Percentiles rank a stretch among this genome's conserved stretches.
Conservation (phyloP, 2,329 filamentous ascomycete species). For the Ophiostoma fasciatum region DNA sequence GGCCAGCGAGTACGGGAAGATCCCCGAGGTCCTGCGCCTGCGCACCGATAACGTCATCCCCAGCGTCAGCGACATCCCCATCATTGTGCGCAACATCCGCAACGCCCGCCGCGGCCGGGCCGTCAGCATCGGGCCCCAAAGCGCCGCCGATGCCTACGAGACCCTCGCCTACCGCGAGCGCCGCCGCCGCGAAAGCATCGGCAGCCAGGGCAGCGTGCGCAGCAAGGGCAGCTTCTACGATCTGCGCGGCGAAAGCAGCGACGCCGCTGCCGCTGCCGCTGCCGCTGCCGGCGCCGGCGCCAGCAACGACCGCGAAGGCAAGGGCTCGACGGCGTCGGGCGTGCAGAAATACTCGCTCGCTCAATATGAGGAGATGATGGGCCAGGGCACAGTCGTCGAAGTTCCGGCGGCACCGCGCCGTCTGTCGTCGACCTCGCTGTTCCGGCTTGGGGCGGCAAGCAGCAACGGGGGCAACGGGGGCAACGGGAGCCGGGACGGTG, state of each 20-base stretch:
- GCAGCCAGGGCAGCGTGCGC: conserved; percentile 33
- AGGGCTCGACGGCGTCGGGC: conserved; percentile 26
- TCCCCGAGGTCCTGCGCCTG: conserved; percentile 56
- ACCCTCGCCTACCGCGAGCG: conserved; percentile 78
- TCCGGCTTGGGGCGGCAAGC: too few species aligned
- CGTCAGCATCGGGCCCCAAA: conserved; percentile 85
- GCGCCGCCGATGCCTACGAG: conserved; percentile 91
- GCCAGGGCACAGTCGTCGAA: conserved; percentile 39
- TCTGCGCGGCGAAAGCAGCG: conserved; percentile 18
- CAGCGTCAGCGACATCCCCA: conserved; percentile 72
- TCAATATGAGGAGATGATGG: conserved; percentile 62
- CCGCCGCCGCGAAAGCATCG: conserved; percentile 37
- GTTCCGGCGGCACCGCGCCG: conserved; percentile 10
- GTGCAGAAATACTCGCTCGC: conserved; percentile 34
- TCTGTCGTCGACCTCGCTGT: neutral
- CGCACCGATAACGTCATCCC: conserved; percentile 75
- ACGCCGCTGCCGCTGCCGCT: neutral
- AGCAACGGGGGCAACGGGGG: too few species aligned
- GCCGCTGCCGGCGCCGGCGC: conserved; percentile 6
- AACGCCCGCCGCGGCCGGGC: conserved; percentile 53
- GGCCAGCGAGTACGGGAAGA: conserved; percentile 77
- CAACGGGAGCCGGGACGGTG: too few species aligned
- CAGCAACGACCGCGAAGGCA: conserved; percentile 20
- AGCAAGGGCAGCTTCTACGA: conserved; percentile 29
- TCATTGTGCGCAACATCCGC: conserved; percentile 67